A percentile compares a stretch with the other conserved stretches of the same genome.
Conservation (phyloP, 139 green algal genomes). For the Auxenochlorella pyrenoidosa region DNA sequence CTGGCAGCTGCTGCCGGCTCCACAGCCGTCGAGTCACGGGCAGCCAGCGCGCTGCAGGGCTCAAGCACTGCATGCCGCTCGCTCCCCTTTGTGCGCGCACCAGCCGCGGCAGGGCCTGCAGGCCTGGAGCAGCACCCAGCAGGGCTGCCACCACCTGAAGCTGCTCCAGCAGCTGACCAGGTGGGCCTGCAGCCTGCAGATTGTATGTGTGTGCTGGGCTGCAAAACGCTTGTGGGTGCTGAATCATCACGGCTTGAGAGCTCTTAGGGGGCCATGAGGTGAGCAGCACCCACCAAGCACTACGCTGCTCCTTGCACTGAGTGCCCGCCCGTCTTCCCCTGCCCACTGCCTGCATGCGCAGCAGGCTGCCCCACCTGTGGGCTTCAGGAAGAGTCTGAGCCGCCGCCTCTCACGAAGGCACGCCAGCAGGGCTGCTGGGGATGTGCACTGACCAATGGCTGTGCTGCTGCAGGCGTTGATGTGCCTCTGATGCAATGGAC, state of each 20-base stretch:
- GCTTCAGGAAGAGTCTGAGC: neutral
- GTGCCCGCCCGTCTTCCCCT: neutral
- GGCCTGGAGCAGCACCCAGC: neutral
- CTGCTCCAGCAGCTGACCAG: no score
- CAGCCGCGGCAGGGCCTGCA: neutral
- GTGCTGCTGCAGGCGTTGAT: neutral
- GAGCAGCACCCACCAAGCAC: no score
- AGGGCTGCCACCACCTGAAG: no score
- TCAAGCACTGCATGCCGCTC: neutral
- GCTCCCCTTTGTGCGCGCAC: neutral
- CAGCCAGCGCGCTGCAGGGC: neutral
- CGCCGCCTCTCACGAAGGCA: neutral
- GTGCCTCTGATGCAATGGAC: neutral
- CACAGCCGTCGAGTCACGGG: neutral
- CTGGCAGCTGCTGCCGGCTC: neutral
- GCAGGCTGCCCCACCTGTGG: neutral
- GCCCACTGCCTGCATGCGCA: neutral
- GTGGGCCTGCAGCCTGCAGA: no score
- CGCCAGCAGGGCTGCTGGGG: neutral
- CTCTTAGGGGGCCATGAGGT: no score
- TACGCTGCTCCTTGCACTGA: no score
- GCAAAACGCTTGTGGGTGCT: no score
- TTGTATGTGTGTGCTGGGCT: no score
- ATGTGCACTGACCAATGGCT: neutral
- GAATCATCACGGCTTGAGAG: no score